A percentile compares a stretch with the other conserved stretches of the same genome.
Evolutionary conservation across 495 filamentous ascomycete species (phyloP).

Genomic region (Penicillium salamii): DNA sequence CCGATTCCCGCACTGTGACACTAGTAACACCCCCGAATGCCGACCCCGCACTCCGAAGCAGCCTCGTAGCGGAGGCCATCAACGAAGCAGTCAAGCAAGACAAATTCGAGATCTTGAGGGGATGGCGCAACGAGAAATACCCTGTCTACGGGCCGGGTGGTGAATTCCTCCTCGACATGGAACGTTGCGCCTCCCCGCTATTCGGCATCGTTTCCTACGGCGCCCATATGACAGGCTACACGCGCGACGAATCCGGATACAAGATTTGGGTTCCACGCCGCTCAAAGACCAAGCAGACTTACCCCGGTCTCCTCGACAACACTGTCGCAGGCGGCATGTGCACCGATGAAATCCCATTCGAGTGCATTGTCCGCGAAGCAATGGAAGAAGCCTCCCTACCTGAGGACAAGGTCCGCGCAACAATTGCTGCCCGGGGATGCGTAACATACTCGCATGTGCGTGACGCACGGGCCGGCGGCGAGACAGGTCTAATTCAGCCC

Average conservation of each 20-base stretch:
- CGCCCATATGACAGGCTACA: slow-evolving; percentile 82
- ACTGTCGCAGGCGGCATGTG: slow-evolving; percentile 88
- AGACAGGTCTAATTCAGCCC: slow-evolving; percentile 82
- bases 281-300: slow-evolving; percentile 75
- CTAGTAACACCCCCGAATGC: slow-evolving; percentile 34
- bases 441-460: slow-evolving; percentile 86
- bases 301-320: slow-evolving; percentile 87
- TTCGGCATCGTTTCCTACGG: slow-evolving; percentile 88
- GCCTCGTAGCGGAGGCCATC: slow-evolving; percentile 56
- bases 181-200: slow-evolving; percentile 74
- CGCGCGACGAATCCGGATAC: slow-evolving; percentile 57
- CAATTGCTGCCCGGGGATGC: slow-evolving; percentile 58
- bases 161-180: slow-evolving; percentile 70
- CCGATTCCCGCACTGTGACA: slow-evolving; percentile 44
- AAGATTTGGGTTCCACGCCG: slow-evolving; percentile 84
- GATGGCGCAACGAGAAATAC: slow-evolving; percentile 90
- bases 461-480: slow-evolving; percentile 74
- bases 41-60: slow-evolving; percentile 56
- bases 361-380: slow-evolving; percentile 80
- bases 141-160: slow-evolving; percentile 67
- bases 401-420: slow-evolving; percentile 60
- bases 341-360: slow-evolving; percentile 70
- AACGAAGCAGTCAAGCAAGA: slow-evolving; percentile 59
- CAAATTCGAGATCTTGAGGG: slow-evolving; percentile 68
- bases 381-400: slow-evolving; percentile 88